A percentile compares a stretch with the other conserved stretches of the same genome.
Conservation (phyloP, 2,329 filamentous ascomycete species). For the Scorias spongiosa region DNA sequence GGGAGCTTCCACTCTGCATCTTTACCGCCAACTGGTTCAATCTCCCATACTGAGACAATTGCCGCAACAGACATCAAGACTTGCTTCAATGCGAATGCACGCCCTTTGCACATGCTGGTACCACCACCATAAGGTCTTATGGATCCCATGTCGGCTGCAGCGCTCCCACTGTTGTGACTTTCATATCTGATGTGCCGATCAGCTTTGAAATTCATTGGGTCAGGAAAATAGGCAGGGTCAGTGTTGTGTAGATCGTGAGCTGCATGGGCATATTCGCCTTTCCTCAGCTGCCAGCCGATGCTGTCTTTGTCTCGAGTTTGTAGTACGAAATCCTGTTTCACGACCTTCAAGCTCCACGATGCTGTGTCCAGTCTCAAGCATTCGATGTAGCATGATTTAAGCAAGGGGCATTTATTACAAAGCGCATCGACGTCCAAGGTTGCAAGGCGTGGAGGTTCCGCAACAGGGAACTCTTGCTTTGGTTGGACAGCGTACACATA, state of each 20-base stretch:
- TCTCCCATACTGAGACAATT: slow-evolving; percentile 41
- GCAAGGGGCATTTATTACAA: slow-evolving; percentile 18
- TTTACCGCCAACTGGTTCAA: slow-evolving; percentile 26
- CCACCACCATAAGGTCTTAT: slow-evolving; percentile 35
- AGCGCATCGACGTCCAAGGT: slow-evolving; percentile 20
- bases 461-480: slow-evolving; percentile 17
- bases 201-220: slow-evolving; percentile 17
- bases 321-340: slow-evolving; percentile 21
- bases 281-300: slow-evolving; percentile 15
- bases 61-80: slow-evolving; percentile 36
- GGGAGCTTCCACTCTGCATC: slow-evolving; percentile 37
- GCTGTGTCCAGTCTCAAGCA: slow-evolving; percentile 21
- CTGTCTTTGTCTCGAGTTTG: slow-evolving; percentile 19
- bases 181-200: slow-evolving; percentile 20
- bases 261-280: slow-evolving; percentile 22
- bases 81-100: slow-evolving; percentile 35
- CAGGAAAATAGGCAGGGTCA: slow-evolving; percentile 19
- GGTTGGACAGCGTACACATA: slow-evolving; percentile 17
- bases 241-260: slow-evolving; percentile 23
- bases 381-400: slow-evolving; percentile 25
- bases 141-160: slow-evolving; percentile 24
- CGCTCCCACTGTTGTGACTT: slow-evolving; percentile 8
- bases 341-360: slow-evolving; percentile 21
- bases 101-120: slow-evolving; percentile 33
- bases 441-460: slow-evolving; percentile 18